Evolutionary conservation across 2,329 filamentous ascomycete species (phyloP).

Genomic region (Aureobasidium mangrovei): DNA sequence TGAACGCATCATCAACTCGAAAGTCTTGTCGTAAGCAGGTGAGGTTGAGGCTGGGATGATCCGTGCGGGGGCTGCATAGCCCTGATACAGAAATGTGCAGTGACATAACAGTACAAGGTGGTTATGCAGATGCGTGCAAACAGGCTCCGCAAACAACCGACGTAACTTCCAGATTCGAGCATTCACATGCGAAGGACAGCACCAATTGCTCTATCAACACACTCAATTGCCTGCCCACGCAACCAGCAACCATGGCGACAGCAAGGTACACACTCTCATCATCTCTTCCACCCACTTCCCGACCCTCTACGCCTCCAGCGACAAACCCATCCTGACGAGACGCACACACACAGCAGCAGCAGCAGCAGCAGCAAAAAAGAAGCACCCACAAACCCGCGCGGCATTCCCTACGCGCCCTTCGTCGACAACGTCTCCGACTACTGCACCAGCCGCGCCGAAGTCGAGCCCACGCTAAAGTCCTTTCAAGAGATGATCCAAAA

Average conservation of each 20-base stretch:
- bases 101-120: background rate
- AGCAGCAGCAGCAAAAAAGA: conserved; percentile 30
- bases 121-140: too few species aligned
- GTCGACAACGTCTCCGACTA: conserved; percentile 87
- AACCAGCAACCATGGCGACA: background rate
- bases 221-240: background rate
- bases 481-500: conserved; percentile 96
- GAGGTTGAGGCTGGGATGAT: conserved; percentile 2
- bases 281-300: background rate
- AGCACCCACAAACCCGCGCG: conserved; percentile 62
- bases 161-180: too few species aligned
- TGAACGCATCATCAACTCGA: conserved; percentile 6
- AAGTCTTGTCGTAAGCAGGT: conserved; percentile 6
- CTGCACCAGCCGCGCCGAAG: conserved; percentile 66
- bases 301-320: too few species aligned
- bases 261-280: background rate
- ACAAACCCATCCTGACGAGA: background rate
- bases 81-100: background rate
- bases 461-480: conserved; percentile 69
- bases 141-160: too few species aligned
- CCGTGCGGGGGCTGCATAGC: background rate
- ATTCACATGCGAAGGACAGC: too few species aligned
- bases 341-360: background rate
- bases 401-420: conserved; percentile 76
- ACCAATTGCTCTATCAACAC: background rate